These are phyloP conservation scores for Phytophthora cryptogea DNA, from an alignment of 352 stramenopile species.

Conservation along the genomic window DNA sequence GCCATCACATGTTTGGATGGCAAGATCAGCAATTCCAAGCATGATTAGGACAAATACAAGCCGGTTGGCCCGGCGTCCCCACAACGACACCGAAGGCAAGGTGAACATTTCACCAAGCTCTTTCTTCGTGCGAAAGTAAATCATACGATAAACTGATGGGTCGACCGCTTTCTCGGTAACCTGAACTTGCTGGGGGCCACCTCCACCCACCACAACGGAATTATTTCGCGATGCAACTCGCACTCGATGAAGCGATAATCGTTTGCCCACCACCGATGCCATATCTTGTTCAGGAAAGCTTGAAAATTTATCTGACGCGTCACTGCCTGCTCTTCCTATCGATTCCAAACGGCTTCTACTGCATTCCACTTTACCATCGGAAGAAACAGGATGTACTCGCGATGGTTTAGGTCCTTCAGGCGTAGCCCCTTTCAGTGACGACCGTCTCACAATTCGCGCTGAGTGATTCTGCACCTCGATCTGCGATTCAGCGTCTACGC, in stretches of 20 bases:
- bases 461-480: neutral
- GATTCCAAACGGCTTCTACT: conserved; percentile 1
- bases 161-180: conserved; percentile 5
- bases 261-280: conserved; percentile 15
- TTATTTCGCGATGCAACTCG: conserved; percentile 13
- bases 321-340: conserved; percentile 3
- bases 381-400: conserved; percentile 23
- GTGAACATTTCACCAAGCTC: conserved; percentile 49
- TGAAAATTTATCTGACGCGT: conserved; percentile 9
- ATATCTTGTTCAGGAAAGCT: conserved; percentile 1
- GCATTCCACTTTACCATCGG: conserved; percentile 1
- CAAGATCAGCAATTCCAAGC: conserved; percentile 49
- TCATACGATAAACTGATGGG: conserved; percentile 38
- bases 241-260: conserved; percentile 27
- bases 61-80: conserved; percentile 41
- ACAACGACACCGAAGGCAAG: conserved; percentile 39
- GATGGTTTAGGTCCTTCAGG: conserved; percentile 6
- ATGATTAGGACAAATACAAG: conserved; percentile 63
- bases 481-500: neutral
- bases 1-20: conserved; percentile 68
- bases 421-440: conserved; percentile 7
- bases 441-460: conserved; percentile 16
- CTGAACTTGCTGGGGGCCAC: conserved; percentile 5
- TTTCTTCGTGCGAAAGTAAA: conserved; percentile 48
- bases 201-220: conserved; percentile 3